Evolutionary conservation across 495 filamentous ascomycete genomes (phyloP).

Genomic region (Collariella sp.): DNA sequence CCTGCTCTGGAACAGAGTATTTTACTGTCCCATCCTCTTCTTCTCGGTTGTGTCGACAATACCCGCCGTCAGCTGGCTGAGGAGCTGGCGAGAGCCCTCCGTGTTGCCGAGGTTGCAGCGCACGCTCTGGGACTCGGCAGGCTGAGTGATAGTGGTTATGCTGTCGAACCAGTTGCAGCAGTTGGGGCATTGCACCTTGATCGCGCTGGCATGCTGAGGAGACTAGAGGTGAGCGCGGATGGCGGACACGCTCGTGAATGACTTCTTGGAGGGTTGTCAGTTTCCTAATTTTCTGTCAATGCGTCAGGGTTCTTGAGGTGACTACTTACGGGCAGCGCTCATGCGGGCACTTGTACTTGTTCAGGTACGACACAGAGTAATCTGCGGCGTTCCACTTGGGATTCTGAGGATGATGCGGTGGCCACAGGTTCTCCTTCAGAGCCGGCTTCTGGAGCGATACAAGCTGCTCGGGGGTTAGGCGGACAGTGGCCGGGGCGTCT

Average conservation of each 20-base stretch:
- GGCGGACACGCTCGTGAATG: conserved; percentile 7
- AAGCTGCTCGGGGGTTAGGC: conserved; percentile 4
- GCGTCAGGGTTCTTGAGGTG: neutral
- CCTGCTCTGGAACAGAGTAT: conserved; percentile 18
- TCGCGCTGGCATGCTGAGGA: conserved; percentile 14
- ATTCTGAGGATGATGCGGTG: conserved; percentile 23
- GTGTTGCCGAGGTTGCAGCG: conserved; percentile 18
- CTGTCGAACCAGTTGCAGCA: conserved; percentile 26
- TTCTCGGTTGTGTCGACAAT: conserved; percentile 20
- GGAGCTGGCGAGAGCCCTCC: conserved; percentile 11
- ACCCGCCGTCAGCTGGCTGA: conserved; percentile 21
- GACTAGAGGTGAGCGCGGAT: conserved; percentile 31
- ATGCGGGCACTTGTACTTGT: conserved; percentile 35
- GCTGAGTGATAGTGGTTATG: conserved; percentile 25
- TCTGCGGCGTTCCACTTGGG: conserved; percentile 23
- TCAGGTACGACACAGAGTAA: conserved; percentile 20
- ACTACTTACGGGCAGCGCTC: conserved; percentile 30
- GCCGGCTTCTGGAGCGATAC: conserved; percentile 1
- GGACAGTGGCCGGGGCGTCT: conserved; percentile 2
- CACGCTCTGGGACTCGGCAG: conserved; percentile 24
- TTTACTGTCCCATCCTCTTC: conserved; percentile 19
- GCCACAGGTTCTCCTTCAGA: neutral
- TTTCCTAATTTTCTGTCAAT: neutral
- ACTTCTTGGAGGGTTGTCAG: conserved; percentile 23
- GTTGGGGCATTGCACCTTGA: conserved; percentile 25